Percentiles rank a stretch among this genome's conserved stretches.
Evolutionary conservation across 2,329 filamentous ascomycete species (phyloP).

Genomic region (Neocucurbitaria cava): DNA sequence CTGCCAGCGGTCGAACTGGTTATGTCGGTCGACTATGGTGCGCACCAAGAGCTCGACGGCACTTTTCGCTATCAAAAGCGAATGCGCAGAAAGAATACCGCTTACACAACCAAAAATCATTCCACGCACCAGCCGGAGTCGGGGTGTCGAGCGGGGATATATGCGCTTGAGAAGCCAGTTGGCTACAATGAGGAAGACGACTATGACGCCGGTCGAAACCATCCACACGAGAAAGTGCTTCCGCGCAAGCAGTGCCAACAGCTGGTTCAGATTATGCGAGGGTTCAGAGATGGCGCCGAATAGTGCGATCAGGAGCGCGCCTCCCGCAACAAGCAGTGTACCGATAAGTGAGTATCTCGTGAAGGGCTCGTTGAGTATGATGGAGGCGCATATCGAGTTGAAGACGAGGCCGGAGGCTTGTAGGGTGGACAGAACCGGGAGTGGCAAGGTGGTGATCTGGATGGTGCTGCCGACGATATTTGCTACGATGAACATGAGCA

Average conservation of each 20-base stretch:
- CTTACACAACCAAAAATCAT: conserved; percentile 87
- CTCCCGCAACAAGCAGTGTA: conserved; percentile 83
- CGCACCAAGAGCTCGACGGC: conserved; percentile 92
- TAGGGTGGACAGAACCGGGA: conserved; percentile 92
- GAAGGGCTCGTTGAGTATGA: conserved; percentile 92
- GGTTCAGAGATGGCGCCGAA: conserved; percentile 95
- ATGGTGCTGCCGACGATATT: conserved; percentile 96
- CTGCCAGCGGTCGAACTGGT: conserved; percentile 95
- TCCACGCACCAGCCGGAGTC: conserved; percentile 78
- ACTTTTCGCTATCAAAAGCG: conserved; percentile 91
- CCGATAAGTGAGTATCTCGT: conserved; percentile 91
- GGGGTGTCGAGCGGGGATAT: conserved; percentile 59
- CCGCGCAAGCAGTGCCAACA: conserved; percentile 76
- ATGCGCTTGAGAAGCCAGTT: conserved; percentile 47
- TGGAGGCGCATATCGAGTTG: conserved; percentile 95
- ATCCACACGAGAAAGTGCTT: conserved; percentile 89
- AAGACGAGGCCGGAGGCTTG: conserved; percentile 93
- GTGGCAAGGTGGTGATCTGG: conserved; percentile 93
- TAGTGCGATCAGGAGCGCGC: conserved; percentile 89
- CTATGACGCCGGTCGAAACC: conserved; percentile 76
- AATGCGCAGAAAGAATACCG: conserved; percentile 92
- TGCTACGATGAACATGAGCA: conserved; percentile 95
- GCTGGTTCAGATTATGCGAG: conserved; percentile 83
- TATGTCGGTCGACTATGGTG: conserved; percentile 83
- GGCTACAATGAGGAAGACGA: conserved; percentile 69